phyloP scores from a whole-genome alignment of 805 yeast genomes.

The Priceomyces castillae region DNA sequence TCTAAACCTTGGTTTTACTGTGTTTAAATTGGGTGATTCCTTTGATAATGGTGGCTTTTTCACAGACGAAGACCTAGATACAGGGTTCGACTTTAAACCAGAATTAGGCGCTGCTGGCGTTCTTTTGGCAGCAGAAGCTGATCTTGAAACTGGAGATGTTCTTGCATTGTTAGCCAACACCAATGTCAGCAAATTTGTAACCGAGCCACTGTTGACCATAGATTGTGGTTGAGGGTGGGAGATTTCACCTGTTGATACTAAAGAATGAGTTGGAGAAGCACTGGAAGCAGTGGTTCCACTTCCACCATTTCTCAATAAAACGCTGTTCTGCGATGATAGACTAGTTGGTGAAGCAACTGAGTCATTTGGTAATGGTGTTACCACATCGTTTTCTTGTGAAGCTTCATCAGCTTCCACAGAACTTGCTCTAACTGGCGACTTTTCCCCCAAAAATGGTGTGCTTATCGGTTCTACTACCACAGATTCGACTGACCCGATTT shows the following conservation, averaged over 20 bases:
- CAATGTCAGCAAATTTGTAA: slow-evolving; percentile 17
- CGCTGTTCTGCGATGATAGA: slow-evolving; percentile 7
- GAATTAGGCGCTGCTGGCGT: neutral
- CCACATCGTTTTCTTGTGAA: slow-evolving; percentile 11
- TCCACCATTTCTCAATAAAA: neutral
- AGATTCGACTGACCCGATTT: neutral
- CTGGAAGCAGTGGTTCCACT: neutral
- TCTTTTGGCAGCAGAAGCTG: slow-evolving; percentile 13
- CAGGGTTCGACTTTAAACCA: slow-evolving; percentile 8
- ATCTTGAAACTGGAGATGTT: slow-evolving; percentile 15
- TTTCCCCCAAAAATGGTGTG: neutral
- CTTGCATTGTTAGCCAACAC: neutral
- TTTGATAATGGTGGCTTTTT: slow-evolving; percentile 3
- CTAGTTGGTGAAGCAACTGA: slow-evolving; percentile 1
- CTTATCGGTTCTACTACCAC: neutral
- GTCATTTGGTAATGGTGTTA: slow-evolving; percentile 12
- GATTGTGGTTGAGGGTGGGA: slow-evolving; percentile 9
- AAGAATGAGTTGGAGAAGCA: slow-evolving; percentile 7
- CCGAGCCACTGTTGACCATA: neutral
- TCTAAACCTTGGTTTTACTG: slow-evolving; percentile 45
- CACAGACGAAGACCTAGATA: slow-evolving; percentile 11
- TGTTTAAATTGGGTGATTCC: slow-evolving; percentile 4
- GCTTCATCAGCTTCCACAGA: neutral
- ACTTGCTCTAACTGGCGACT: neutral
- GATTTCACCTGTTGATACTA: slow-evolving; percentile 7